A percentile compares a stretch with the other conserved stretches of the same genome.
phyloP scores from a whole-genome alignment of 768 basidiomycete genomes.

The Termitomyces sp. region DNA sequence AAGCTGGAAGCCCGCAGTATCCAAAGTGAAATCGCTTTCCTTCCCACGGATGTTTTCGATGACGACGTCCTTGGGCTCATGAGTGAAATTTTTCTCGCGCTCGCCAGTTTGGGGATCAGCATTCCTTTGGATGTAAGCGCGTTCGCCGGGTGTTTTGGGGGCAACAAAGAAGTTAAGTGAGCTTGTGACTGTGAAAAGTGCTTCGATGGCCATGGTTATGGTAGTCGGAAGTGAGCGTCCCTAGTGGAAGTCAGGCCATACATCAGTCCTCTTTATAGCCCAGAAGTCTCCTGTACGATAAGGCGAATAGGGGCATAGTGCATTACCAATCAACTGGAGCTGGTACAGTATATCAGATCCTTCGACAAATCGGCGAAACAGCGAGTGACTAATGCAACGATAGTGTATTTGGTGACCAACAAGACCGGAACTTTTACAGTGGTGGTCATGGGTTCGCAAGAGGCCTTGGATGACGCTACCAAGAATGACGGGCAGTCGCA shows the following conservation, averaged over 20 bases:
- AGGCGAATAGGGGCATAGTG: too few species aligned
- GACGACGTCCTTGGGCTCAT: constrained; percentile 23
- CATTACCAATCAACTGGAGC: neutral
- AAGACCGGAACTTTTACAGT: neutral
- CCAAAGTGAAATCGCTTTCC: constrained; percentile 38
- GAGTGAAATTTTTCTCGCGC: constrained; percentile 29
- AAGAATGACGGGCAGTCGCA: neutral
- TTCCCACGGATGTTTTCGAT: constrained; percentile 53
- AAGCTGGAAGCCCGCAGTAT: constrained; percentile 49
- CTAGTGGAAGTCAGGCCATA: neutral
- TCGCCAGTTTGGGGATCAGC: constrained; percentile 27
- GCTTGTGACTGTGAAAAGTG: constrained; percentile 19
- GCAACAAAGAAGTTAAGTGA: constrained; percentile 29
- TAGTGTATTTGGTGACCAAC: neutral
- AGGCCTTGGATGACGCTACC: neutral
- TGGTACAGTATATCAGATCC: neutral
- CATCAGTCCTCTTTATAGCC: neutral
- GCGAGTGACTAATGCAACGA: neutral
- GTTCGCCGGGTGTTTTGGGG: constrained; percentile 32
- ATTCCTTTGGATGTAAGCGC: constrained; percentile 33
- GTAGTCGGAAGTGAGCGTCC: neutral
- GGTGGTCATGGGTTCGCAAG: neutral
- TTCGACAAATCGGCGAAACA: neutral
- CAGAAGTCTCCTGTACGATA: neutral
- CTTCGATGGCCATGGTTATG: neutral